Evolutionary conservation across 495 filamentous ascomycete genomes (phyloP).

Genomic region (Lineolata rhizophorae): DNA sequence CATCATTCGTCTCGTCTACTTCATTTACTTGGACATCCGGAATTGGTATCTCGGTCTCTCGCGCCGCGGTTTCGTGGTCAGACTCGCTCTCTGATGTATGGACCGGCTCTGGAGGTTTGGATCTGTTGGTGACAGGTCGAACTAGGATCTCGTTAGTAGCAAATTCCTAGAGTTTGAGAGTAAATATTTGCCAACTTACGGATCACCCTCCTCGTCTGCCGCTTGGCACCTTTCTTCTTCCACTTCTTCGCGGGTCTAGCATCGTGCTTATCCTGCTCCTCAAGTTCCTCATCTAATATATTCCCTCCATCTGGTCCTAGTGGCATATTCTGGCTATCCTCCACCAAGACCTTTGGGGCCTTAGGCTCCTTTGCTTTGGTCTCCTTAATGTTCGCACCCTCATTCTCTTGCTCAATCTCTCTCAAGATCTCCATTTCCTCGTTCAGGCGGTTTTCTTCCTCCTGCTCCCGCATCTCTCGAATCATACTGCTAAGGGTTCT

Average conservation of each 20-base stretch:
- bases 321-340: conserved; percentile 35
- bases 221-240: conserved; percentile 88
- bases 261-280: conserved; percentile 10
- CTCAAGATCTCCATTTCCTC: conserved; percentile 48
- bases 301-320: conserved; percentile 42
- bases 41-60: conserved; percentile 16
- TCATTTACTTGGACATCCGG: conserved; percentile 11
- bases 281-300: conserved; percentile 25
- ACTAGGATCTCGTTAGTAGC: conserved; percentile 7
- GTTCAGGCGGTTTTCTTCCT: conserved; percentile 32
- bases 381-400: conserved; percentile 7
- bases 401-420: conserved; percentile 46
- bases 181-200: conserved; percentile 27
- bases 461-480: conserved; percentile 51
- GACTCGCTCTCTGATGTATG: neutral
- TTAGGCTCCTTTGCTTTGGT: conserved; percentile 3
- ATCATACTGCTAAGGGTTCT: conserved; percentile 62
- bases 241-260: conserved; percentile 34
- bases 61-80: neutral
- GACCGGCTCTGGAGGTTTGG: conserved; percentile 1
- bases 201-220: conserved; percentile 55
- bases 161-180: conserved; percentile 1
- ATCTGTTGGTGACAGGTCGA: conserved; percentile 13
- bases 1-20: neutral
- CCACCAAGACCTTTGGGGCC: conserved; percentile 24